Conservation (phyloP, 2,329 filamentous ascomycete species). For the Geosmithia putterillii region DNA sequence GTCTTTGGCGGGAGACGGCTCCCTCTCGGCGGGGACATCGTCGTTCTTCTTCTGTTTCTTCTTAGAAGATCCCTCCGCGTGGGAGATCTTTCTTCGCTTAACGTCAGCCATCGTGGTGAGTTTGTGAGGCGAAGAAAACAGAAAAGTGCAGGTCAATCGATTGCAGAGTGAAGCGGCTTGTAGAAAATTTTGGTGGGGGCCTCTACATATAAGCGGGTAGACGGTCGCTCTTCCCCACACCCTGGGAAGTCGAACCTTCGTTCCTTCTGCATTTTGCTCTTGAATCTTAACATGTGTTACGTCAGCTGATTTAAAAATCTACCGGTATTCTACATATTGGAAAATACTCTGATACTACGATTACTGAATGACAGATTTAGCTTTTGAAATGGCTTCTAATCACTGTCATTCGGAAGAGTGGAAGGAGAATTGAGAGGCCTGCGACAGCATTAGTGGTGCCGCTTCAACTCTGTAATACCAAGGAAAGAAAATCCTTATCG, state of each 20-base stretch:
- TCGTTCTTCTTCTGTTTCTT: slow-evolving; percentile 6
- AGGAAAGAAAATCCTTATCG: background rate
- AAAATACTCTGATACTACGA: too few species aligned
- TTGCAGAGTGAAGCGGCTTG: background rate
- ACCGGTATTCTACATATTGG: too few species aligned
- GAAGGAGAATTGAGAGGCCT: too few species aligned
- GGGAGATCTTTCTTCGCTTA: slow-evolving; percentile 29
- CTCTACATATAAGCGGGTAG: background rate
- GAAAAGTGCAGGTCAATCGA: background rate
- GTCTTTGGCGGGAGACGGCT: background rate
- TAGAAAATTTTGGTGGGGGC: slow-evolving; percentile 5
- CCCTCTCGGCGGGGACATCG: background rate
- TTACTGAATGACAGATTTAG: too few species aligned
- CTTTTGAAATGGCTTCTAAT: too few species aligned
- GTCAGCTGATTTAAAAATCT: too few species aligned
- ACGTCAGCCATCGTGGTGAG: slow-evolving; percentile 16
- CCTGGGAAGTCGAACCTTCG: background rate
- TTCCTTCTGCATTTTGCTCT: background rate
- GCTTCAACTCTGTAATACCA: too few species aligned
- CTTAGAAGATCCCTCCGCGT: slow-evolving; percentile 5
- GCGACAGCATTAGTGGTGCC: too few species aligned
- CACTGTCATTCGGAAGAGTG: too few species aligned
- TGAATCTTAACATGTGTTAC: too few species aligned
- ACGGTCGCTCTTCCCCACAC: background rate
- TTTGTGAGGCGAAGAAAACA: background rate